A percentile compares a stretch with the other conserved stretches of the same genome.
These are phyloP conservation scores for Phytopythium litorale DNA, from an alignment of 352 stramenopile species.

Conservation along the genomic window DNA sequence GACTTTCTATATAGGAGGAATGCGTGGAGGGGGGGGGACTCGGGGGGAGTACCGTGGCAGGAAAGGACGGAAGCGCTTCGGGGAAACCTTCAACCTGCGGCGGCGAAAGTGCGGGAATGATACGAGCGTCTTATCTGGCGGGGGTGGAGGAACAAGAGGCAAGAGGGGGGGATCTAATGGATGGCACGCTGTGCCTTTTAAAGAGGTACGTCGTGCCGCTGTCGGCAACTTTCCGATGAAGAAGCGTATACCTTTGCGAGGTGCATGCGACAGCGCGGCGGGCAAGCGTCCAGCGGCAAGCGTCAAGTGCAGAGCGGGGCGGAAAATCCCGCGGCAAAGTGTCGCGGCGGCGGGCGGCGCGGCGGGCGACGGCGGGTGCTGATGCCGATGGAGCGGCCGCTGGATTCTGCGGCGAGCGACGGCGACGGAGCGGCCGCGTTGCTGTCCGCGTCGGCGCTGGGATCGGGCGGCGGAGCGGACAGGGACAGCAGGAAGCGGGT, in stretches of 20 bases:
- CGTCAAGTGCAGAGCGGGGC: not conserved
- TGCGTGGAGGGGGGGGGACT: not conserved
- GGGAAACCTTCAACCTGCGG: conserved; percentile 5
- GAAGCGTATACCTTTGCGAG: not conserved
- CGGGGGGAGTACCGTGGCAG: not conserved
- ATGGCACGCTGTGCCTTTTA: not conserved
- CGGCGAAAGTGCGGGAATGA: conserved; percentile 5
- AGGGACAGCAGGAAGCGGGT: not conserved
- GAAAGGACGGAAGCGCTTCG: not conserved
- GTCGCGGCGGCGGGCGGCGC: not conserved
- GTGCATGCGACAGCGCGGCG: not conserved
- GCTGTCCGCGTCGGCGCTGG: not conserved
- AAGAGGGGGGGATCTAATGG: not conserved
- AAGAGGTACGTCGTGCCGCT: not conserved
- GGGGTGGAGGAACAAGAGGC: not conserved
- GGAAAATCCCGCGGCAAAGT: conserved; percentile 2
- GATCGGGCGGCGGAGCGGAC: not conserved
- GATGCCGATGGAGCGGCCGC: not conserved
- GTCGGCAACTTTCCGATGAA: not conserved
- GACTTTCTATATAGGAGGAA: not conserved
- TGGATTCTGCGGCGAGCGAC: not conserved
- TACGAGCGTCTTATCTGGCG: not conserved
- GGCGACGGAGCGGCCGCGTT: not conserved
- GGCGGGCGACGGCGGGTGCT: no score
- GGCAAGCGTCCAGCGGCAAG: no score